phyloP scores from a whole-genome alignment of 2,329 filamentous ascomycete species.

The Ophiostoma montium region DNA sequence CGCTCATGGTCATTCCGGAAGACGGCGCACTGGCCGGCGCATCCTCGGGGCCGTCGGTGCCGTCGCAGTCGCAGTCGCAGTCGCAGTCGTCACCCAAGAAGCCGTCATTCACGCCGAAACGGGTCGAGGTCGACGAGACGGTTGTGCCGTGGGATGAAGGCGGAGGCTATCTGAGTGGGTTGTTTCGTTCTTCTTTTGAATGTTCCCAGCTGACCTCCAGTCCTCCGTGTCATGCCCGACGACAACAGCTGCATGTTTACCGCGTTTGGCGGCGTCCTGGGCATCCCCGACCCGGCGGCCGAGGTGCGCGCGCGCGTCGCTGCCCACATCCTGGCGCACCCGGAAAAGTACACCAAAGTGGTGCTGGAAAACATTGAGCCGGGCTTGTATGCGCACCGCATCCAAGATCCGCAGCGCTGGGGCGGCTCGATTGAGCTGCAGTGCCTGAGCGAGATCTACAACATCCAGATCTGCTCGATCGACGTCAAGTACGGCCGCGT shows the following conservation, averaged over 20 bases:
- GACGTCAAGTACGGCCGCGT: slow-evolving; percentile 50
- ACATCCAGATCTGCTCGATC: slow-evolving; percentile 71
- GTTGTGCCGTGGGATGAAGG: slow-evolving; percentile 34
- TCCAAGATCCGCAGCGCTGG: slow-evolving; percentile 70
- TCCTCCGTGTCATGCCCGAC: slow-evolving; percentile 89
- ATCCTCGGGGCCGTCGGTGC: neutral
- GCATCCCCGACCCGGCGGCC: slow-evolving; percentile 31
- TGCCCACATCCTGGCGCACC: slow-evolving; percentile 59
- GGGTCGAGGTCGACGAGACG: slow-evolving; percentile 27
- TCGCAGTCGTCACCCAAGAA: slow-evolving; percentile 4
- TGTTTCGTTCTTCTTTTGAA: neutral
- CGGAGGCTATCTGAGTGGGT: slow-evolving; percentile 36
- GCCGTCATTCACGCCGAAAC: slow-evolving; percentile 18
- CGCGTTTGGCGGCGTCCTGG: slow-evolving; percentile 69
- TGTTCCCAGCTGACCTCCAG: slow-evolving; percentile 21
- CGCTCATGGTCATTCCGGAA: slow-evolving; percentile 32
- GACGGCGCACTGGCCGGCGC: slow-evolving; percentile 17
- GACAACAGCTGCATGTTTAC: slow-evolving; percentile 94
- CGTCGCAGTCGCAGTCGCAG: neutral
- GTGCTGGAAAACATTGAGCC: slow-evolving; percentile 57
- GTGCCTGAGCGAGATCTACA: slow-evolving; percentile 73
- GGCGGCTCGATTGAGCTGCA: slow-evolving; percentile 83
- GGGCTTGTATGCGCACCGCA: slow-evolving; percentile 66
- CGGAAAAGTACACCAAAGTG: slow-evolving; percentile 58
- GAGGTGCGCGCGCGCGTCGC: slow-evolving; percentile 65